A percentile compares a stretch with the other conserved stretches of the same genome.
Evolutionary conservation across 164 flowering plant species (phyloP).

Genomic region (Amborella trichopoda): DNA sequence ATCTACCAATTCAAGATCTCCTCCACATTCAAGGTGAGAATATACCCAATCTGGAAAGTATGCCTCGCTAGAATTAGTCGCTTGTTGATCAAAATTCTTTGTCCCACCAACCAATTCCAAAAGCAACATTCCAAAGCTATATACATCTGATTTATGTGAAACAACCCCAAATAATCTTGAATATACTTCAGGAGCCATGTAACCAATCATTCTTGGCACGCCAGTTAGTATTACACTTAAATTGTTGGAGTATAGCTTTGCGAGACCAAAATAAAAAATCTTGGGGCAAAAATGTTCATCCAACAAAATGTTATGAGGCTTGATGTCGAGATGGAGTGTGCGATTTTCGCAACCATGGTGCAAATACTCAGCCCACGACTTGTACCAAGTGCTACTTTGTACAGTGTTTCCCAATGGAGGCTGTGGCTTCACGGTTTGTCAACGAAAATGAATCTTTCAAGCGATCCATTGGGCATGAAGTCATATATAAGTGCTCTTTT

Average conservation of each 20-base stretch:
- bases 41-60: slow-evolving; percentile 6
- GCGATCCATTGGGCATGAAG: slow-evolving; percentile 8
- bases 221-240: not conserved
- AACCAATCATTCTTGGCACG: slow-evolving; percentile 3
- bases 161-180: too few relatives aligned
- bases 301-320: slow-evolving; percentile 6
- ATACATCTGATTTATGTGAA: slow-evolving; percentile 5
- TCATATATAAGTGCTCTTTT: slow-evolving; percentile 8
- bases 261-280: slow-evolving; percentile 4
- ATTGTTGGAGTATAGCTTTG: not conserved
- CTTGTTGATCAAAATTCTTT: not conserved
- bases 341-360: slow-evolving; percentile 4
- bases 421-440: too few relatives aligned
- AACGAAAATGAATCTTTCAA: slow-evolving; percentile 2
- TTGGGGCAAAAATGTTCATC: slow-evolving; percentile 5
- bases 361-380: slow-evolving; percentile 1
- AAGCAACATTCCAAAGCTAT: slow-evolving; percentile 5
- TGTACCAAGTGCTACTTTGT: too few relatives aligned
- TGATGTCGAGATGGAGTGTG: slow-evolving; percentile 10
- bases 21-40: not conserved
- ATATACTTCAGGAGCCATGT: slow-evolving; percentile 9
- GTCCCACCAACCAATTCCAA: slow-evolving; percentile 2
- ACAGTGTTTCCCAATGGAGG: too few relatives aligned
- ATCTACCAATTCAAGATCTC: not conserved
- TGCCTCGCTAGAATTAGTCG: too few relatives aligned